A percentile compares a stretch with the other conserved stretches of the same genome.
These are phyloP conservation scores for Aurantiochytrium sp. DNA, from an alignment of 108 stramenopile species.

Conservation along the genomic window DNA sequence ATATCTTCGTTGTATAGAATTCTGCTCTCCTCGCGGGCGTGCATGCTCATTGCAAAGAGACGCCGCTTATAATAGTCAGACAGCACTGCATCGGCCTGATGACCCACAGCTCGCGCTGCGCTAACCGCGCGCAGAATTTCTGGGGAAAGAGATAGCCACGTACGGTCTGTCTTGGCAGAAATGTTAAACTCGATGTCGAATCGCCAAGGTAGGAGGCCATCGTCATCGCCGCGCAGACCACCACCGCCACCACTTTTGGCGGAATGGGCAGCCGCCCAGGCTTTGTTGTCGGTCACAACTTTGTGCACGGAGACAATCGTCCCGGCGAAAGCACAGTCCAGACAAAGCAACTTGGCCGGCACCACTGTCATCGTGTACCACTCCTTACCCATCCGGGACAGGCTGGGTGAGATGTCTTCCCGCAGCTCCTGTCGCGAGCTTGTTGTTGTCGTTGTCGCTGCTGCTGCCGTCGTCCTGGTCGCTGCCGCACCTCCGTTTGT, in stretches of 20 bases:
- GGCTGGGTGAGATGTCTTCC: too few species aligned
- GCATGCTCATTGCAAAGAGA: background rate
- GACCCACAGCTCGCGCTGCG: background rate
- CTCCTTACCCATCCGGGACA: background rate
- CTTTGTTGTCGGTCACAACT: background rate
- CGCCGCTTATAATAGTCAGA: background rate
- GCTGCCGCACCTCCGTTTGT: too few species aligned
- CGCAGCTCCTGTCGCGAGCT: too few species aligned
- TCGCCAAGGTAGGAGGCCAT: background rate
- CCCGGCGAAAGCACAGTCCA: background rate
- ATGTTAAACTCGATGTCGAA: background rate
- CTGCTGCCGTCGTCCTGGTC: too few species aligned
- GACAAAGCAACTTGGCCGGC: background rate
- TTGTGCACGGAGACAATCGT: background rate
- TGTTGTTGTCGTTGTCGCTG: background rate
- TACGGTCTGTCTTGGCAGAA: background rate
- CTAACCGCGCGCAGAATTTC: background rate
- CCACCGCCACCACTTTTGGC: too few species aligned
- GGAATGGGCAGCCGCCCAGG: background rate
- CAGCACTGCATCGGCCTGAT: background rate
- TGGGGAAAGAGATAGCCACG: background rate
- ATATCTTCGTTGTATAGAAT: background rate
- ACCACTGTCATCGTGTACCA: background rate
- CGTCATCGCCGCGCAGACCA: background rate
- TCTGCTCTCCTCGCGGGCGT: background rate